Evolutionary conservation across 768 basidiomycete species (phyloP).

Genomic region (Piloderma croceum): DNA sequence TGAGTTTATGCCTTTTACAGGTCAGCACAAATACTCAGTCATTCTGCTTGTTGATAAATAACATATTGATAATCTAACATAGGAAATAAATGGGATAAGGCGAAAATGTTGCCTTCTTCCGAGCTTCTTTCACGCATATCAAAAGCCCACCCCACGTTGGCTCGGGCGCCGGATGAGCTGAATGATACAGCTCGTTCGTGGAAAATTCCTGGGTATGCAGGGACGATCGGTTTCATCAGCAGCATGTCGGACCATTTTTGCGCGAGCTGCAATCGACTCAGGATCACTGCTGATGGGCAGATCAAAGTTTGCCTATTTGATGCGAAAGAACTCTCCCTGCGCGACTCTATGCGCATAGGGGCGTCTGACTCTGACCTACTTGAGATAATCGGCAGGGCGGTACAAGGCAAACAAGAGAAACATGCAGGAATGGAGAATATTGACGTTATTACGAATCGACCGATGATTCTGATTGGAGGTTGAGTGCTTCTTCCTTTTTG

Average conservation of each 20-base stretch:
- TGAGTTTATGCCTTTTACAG: slow-evolving; percentile 93
- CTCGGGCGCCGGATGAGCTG: slow-evolving; percentile 55
- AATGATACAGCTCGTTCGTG: slow-evolving; percentile 83
- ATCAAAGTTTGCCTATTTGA: slow-evolving; percentile 94
- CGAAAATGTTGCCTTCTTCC: slow-evolving; percentile 75
- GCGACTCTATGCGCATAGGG: slow-evolving; percentile 65
- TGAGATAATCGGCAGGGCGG: slow-evolving; percentile 55
- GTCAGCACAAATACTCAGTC: slow-evolving; percentile 29
- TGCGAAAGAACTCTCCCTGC: slow-evolving; percentile 74
- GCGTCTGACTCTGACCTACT: slow-evolving; percentile 60
- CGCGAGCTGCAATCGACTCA: slow-evolving; percentile 73
- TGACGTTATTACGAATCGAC: slow-evolving; percentile 69
- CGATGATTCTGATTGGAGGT: slow-evolving; percentile 94
- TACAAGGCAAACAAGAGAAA: slow-evolving; percentile 68
- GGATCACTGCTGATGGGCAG: slow-evolving; percentile 86
- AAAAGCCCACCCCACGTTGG: slow-evolving; percentile 42
- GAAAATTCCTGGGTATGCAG: slow-evolving; percentile 63
- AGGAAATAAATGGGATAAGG: slow-evolving; percentile 85
- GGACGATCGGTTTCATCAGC: slow-evolving; percentile 82
- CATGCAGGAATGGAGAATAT: slow-evolving; percentile 83
- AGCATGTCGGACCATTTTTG: slow-evolving; percentile 96
- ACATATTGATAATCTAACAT: no score
- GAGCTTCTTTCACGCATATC: slow-evolving; percentile 52
- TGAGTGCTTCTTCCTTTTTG: slow-evolving; percentile 46
- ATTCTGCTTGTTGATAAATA: slow-evolving; percentile 2